Evolutionary conservation across 2,329 filamentous ascomycete genomes (phyloP).

Genomic region (Metarhizium brunneum): DNA sequence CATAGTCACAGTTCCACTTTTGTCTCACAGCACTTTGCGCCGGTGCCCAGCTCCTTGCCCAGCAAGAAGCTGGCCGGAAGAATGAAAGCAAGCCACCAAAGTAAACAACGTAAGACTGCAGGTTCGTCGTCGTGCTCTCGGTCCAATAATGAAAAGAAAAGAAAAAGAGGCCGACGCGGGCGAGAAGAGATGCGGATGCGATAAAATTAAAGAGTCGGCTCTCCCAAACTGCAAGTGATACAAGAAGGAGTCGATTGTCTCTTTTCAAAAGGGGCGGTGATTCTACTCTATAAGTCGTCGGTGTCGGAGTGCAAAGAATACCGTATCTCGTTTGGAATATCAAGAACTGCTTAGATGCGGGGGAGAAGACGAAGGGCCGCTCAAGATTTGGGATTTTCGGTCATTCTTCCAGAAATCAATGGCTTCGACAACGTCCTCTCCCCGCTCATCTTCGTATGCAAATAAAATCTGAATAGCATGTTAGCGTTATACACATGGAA

Average conservation of each 20-base stretch:
- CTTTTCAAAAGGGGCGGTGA: conserved; percentile 12
- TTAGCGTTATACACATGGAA: not conserved
- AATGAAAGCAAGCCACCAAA: not conserved
- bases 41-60: not conserved
- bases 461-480: conserved; percentile 67
- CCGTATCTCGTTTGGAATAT: conserved; percentile 1
- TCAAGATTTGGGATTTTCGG: conserved; percentile 35
- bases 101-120: not conserved
- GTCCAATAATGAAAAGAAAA: not conserved
- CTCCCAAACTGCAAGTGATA: conserved; percentile 11
- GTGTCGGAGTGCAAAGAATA: not conserved
- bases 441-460: conserved; percentile 91
- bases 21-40: not conserved
- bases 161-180: not conserved
- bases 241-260: conserved; percentile 12
- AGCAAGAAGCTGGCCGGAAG: not conserved
- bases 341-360: conserved; percentile 1
- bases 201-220: not conserved
- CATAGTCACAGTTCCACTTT: not conserved
- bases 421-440: conserved; percentile 87
- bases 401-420: conserved; percentile 90
- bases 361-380: conserved; percentile 8
- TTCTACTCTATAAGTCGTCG: conserved; percentile 7
- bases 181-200: not conserved
- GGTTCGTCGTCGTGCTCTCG: not conserved